Evolutionary conservation across 768 basidiomycete genomes (phyloP), one percentile per base, ranked within the genome.

Genomic region (Mycena polygramma): DNA sequence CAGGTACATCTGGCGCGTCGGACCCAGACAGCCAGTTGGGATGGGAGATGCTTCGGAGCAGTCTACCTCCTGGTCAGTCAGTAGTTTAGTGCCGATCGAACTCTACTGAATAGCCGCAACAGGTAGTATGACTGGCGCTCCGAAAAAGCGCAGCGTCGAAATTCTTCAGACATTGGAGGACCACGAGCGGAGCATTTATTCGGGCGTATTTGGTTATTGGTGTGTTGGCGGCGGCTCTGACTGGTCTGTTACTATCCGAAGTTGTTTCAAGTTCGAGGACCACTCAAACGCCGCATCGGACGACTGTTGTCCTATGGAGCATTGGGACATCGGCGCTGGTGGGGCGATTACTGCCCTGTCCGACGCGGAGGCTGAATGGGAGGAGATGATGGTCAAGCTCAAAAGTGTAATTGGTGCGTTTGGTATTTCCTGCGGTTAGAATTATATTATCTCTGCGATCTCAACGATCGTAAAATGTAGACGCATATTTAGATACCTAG

Each of bases 61-160:
- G 94, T 81, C 86, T 98, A 63, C 97, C 97, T 19, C 96, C 97
- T 63, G 96, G 96, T 93, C 60, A 73, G 83, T 74, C 48, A 35
- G 53, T 36, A 7, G 43, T 52, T n/a, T 55, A 64, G 4, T 41
- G 9, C 67, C 20, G 37, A 14, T 9, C 45, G 20, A 62, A 59
- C 35, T 51, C 52, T 39, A 26, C 52, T 15, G 54, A 45, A 62
- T 24, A 55, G 30, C 46, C 19, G 43, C 10, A 54, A 52, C 69
- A 96, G 95, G 96, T 1, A 96, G 95, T 68, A 99, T 99, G 97
- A 98, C 97, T 2, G 97, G 97, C 43, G 97, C 97, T 0, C 97
- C 97, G 0, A 99, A 98, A 83, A 92, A 97, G 75, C 91, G 97
- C 39, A 95, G 94, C 65, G 92, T 98, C 10, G 94, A 98, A 79